Conservation (phyloP, 208 protist genomes). For the Wallacemonas collosoma region DNA sequence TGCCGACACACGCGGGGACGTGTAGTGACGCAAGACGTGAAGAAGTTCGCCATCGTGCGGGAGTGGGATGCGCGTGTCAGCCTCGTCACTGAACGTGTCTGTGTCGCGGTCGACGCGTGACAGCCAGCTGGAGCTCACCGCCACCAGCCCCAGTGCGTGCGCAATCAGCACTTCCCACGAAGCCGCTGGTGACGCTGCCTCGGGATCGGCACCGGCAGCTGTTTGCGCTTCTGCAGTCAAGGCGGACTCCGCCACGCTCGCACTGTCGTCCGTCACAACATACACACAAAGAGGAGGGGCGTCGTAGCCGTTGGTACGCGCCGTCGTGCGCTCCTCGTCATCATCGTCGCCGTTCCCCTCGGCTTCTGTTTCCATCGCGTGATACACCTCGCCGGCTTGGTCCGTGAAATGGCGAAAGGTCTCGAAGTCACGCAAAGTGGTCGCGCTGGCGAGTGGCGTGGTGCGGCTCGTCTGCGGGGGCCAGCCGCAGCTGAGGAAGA, state of each 20-base stretch:
- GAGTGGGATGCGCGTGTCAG: not conserved
- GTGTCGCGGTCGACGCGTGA: not conserved
- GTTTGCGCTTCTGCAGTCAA: too few relatives aligned
- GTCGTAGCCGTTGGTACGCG: not conserved
- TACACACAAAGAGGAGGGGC: constrained; percentile 18
- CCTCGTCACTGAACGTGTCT: not conserved
- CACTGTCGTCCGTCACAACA: constrained; percentile 2
- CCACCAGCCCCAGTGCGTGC: constrained; percentile 54
- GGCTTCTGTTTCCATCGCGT: not conserved
- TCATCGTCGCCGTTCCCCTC: not conserved
- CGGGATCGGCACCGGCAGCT: constrained; percentile 11
- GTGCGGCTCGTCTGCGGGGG: not conserved
- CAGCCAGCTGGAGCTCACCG: constrained; percentile 45
- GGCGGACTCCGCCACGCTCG: constrained; percentile 18
- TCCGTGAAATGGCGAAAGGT: not conserved
- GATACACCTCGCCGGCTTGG: not conserved
- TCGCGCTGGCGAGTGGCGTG: not conserved
- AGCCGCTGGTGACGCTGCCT: constrained; percentile 1
- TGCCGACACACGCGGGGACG: not conserved
- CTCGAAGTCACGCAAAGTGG: constrained; percentile 2
- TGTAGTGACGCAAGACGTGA: not conserved
- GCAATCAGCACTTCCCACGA: constrained; percentile 33
- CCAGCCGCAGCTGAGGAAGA: not conserved
- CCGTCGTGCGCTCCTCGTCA: not conserved
- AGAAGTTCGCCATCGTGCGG: constrained; percentile 6